Percentiles rank a stretch among this genome's conserved stretches.
Conservation (phyloP, 768 basidiomycete species). For the Psilocybe subaeruginosa region DNA sequence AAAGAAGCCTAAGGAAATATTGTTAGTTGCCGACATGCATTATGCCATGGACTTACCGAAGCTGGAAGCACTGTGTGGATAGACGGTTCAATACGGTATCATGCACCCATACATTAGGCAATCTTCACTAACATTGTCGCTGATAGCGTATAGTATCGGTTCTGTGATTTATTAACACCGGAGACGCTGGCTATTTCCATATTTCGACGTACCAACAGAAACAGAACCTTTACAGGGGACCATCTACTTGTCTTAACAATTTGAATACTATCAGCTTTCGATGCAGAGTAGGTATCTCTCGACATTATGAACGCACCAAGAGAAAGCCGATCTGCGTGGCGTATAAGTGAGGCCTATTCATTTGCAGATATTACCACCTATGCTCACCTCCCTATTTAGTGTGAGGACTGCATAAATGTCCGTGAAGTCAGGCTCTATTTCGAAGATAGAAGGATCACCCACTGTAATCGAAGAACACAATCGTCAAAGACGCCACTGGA, state of each 20-base stretch:
- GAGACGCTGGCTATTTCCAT: neutral
- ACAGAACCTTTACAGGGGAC: neutral
- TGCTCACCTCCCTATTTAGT: neutral
- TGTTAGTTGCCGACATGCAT: neutral
- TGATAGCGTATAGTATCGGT: conserved; percentile 1
- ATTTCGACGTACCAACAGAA: neutral
- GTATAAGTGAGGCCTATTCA: no score
- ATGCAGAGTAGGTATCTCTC: no score
- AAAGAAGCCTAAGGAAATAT: neutral
- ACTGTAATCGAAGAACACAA: neutral
- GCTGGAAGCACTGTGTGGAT: neutral
- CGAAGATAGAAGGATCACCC: neutral
- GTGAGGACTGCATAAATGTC: neutral
- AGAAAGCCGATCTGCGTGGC: neutral
- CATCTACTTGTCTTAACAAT: neutral
- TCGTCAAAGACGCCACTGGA: neutral
- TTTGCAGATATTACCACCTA: neutral
- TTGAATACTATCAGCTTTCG: neutral
- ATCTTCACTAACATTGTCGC: neutral
- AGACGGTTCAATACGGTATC: neutral
- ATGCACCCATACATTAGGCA: neutral
- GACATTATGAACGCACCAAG: neutral
- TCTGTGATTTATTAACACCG: neutral
- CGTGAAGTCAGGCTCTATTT: neutral
- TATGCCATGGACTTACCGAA: neutral